Evolutionary conservation across 768 basidiomycete species (phyloP), one percentile per base, ranked within the genome.

Genomic region (Suillus alpinus): DNA sequence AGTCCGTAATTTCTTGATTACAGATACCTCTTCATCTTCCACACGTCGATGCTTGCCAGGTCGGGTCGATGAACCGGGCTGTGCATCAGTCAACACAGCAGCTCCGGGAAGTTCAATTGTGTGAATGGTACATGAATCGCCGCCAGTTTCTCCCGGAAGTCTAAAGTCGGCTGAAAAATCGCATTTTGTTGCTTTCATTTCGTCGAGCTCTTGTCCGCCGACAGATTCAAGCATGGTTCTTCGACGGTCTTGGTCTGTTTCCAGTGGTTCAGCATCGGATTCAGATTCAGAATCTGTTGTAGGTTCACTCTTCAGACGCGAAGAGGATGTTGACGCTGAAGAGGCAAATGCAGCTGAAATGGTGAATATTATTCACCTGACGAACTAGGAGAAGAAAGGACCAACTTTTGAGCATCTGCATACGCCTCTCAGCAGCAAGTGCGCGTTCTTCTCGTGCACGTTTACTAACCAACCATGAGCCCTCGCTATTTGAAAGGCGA

Each of bases 361-460:
- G 3, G 26, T 26, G 10, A 39, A 23, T 10, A 36, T 36, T 9
- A 36, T 18, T 18, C 62, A 16, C 32, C 18, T 56, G 49, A 34
- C 20, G 44, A 13, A 55, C 46, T 62, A 69, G 60, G 36, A n/a
- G 4, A 59, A 76, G 76, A 65, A 66, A 68, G 61, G 16, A 47
- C 50, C 69, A 56, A 41, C 69, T 70, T 70, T 81, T 79, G 50
- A 86, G 67, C 9, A 79, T 77, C 53, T 72, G 73, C 13, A 90
- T 56, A 37, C 92, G 81, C 23, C 76, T 78, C 72, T 94, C 89
- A 7, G 83, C 84, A n/a, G 91, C 92, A 39, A 85, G 64, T 1
- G 90, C 91, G 59, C 91, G 81, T 69, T 91, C 89, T 65, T 91
- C 91, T 61, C 91, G 77, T 14, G 91, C 92, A 36, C 88, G 81